Evolutionary conservation across 1,139 yeast genomes (phyloP).

Genomic region (Yamadazyma atlantica): DNA sequence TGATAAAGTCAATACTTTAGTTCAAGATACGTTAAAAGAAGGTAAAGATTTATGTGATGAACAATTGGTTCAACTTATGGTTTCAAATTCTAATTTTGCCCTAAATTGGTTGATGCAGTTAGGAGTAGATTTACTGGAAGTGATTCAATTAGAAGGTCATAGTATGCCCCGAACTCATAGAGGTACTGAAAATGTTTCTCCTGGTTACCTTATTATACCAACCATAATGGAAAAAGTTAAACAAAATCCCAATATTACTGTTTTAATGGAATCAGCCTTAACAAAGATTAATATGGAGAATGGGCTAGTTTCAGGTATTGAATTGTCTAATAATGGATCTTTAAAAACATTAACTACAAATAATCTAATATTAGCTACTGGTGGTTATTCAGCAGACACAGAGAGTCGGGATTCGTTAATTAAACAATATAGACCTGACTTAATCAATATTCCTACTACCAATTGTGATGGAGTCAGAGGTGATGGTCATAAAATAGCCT

Average conservation of each 20-base stretch:
- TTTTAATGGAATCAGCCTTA: conserved; percentile 23
- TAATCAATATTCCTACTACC: conserved; percentile 32
- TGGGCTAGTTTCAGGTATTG: conserved; percentile 22
- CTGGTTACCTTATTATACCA: conserved; percentile 37
- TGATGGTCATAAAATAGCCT: conserved; percentile 38
- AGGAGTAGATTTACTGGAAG: conserved; percentile 27
- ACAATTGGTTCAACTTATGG: conserved; percentile 26
- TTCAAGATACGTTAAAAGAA: conserved; percentile 29
- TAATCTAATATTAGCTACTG: conserved; percentile 36
- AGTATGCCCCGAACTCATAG: conserved; percentile 38
- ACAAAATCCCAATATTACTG: conserved; percentile 17
- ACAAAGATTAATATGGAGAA: conserved; percentile 16
- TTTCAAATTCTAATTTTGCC: conserved; percentile 26
- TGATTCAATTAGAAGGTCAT: conserved; percentile 38
- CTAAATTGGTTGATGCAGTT: conserved; percentile 31
- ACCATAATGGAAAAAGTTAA: conserved; percentile 20
- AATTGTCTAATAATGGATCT: conserved; percentile 13
- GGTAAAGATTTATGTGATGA: conserved; percentile 30
- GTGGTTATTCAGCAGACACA: conserved; percentile 39
- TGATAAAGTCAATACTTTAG: conserved; percentile 26
- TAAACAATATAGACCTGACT: conserved; percentile 33
- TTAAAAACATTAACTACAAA: conserved; percentile 12
- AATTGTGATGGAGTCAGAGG: conserved; percentile 38
- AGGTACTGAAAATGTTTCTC: conserved; percentile 32
- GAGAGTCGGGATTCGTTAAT: conserved; percentile 19